phyloP scores from a whole-genome alignment of 2,329 filamentous ascomycete species.

The Cladosporium austrohemisphaericum region DNA sequence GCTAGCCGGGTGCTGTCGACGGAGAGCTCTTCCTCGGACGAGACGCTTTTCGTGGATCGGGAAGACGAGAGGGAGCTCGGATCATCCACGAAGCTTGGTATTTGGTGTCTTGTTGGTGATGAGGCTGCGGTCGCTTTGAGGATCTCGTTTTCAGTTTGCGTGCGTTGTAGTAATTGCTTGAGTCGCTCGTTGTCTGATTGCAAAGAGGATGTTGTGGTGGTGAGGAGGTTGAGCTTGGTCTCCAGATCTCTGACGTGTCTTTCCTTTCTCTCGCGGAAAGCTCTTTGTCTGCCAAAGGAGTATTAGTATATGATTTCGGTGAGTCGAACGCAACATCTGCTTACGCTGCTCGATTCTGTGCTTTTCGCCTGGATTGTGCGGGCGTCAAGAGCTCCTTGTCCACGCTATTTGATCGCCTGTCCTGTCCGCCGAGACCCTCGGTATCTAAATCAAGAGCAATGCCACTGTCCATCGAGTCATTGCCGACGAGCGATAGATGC shows the following conservation, averaged over 20 bases:
- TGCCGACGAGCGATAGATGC: constrained; percentile 24
- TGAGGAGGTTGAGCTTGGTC: constrained; percentile 72
- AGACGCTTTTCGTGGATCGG: constrained; percentile 18
- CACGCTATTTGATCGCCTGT: constrained; percentile 42
- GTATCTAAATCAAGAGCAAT: constrained; percentile 38
- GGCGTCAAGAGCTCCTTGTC: constrained; percentile 46
- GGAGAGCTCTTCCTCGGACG: constrained; percentile 18
- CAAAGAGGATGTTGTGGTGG: constrained; percentile 68
- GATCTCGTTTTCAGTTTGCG: constrained; percentile 88
- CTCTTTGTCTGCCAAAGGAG: constrained; percentile 68
- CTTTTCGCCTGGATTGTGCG: constrained; percentile 58
- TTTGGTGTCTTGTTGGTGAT: constrained; percentile 42
- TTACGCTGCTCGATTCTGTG: constrained; percentile 70
- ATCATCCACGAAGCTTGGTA: constrained; percentile 37
- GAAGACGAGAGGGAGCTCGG: constrained; percentile 23
- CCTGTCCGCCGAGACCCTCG: constrained; percentile 21
- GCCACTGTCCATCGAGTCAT: constrained; percentile 43
- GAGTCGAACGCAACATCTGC: constrained; percentile 34
- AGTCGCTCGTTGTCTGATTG: constrained; percentile 82
- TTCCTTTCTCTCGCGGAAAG: constrained; percentile 94
- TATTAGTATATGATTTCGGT: neutral
- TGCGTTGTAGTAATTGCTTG: constrained; percentile 76
- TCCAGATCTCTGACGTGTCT: constrained; percentile 91
- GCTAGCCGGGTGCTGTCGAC: constrained; percentile 20
- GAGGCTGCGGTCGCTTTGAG: constrained; percentile 69